Evolutionary conservation across 495 filamentous ascomycete species (phyloP).

Genomic region (Hypoxylon subgilvum): DNA sequence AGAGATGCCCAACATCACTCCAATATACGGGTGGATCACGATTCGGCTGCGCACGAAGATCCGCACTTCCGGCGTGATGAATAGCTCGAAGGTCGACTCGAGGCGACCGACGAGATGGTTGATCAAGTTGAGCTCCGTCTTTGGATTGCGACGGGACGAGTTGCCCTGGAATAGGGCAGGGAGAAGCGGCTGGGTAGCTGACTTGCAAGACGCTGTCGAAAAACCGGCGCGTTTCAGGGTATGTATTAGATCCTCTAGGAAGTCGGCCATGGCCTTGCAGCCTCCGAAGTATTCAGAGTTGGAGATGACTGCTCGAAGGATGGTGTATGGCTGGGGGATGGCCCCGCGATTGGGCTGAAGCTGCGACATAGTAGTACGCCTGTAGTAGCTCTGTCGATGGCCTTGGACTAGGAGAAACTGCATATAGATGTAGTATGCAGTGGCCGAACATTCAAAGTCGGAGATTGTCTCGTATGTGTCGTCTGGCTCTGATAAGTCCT

Average conservation of each 20-base stretch:
- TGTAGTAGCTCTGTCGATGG: constrained; percentile 69
- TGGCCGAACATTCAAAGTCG: constrained; percentile 54
- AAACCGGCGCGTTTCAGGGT: constrained; percentile 38
- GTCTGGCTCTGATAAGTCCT: constrained; percentile 60
- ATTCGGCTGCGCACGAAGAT: constrained; percentile 44
- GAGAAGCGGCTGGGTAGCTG: constrained; percentile 19
- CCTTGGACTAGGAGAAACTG: constrained; percentile 74
- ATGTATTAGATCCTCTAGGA: constrained; percentile 32
- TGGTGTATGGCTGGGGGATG: constrained; percentile 34
- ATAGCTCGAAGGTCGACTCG: constrained; percentile 43
- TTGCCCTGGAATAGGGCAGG: constrained; percentile 3
- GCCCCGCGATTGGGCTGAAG: constrained; percentile 55
- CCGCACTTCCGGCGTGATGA: constrained; percentile 45
- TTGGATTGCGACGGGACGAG: constrained; percentile 26
- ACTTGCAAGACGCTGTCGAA: constrained; percentile 30
- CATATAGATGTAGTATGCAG: constrained; percentile 53
- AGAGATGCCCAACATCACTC: constrained; percentile 43
- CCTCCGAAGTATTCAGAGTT: constrained; percentile 32
- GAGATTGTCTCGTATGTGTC: constrained; percentile 51
- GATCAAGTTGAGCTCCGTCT: constrained; percentile 38
- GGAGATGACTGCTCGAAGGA: constrained; percentile 41
- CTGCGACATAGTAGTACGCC: constrained; percentile 65
- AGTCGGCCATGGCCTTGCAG: constrained; percentile 18
- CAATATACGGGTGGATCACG: constrained; percentile 26
- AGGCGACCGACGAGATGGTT: constrained; percentile 34